phyloP scores from a whole-genome alignment of 805 yeast species.

The Pichia gijzeniarum region DNA sequence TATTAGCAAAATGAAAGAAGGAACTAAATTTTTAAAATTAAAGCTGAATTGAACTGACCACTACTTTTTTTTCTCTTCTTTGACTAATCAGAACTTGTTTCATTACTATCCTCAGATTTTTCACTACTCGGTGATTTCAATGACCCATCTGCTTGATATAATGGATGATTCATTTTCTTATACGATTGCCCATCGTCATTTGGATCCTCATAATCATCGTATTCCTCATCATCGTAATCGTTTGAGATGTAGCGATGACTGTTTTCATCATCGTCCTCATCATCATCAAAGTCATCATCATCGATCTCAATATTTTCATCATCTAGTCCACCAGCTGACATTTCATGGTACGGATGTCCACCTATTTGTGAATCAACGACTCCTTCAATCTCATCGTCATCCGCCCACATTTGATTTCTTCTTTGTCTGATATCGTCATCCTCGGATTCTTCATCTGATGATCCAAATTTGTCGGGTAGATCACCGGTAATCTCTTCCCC shows the following conservation, averaged over 20 bases:
- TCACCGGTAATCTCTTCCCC: conserved; percentile 64
- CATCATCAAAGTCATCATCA: conserved; percentile 14
- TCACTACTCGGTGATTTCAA: conserved; percentile 17
- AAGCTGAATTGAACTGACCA: too few relatives aligned
- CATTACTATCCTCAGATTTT: neutral
- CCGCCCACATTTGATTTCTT: conserved; percentile 6
- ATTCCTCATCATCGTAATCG: conserved; percentile 22
- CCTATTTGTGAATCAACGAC: conserved; percentile 26
- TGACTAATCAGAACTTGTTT: neutral
- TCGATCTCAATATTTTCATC: conserved; percentile 46
- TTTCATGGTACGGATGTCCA: conserved; percentile 31
- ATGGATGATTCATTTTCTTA: conserved; percentile 52
- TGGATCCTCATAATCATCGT: conserved; percentile 71
- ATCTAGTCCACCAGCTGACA: conserved; percentile 29
- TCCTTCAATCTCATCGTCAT: conserved; percentile 11
- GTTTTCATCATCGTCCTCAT: conserved; percentile 41
- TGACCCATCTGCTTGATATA: conserved; percentile 45
- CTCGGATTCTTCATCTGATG: conserved; percentile 52
- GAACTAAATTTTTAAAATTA: neutral
- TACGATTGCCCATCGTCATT: conserved; percentile 77
- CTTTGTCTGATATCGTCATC: conserved; percentile 33
- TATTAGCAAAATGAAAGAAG: neutral
- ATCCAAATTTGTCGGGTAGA: conserved; percentile 41
- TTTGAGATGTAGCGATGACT: conserved; percentile 17
- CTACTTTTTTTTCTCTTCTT: too few relatives aligned